Base-by-base conservation (phyloP, 371 early-diverging fungal species). In the Coemansia sp. region DNA sequence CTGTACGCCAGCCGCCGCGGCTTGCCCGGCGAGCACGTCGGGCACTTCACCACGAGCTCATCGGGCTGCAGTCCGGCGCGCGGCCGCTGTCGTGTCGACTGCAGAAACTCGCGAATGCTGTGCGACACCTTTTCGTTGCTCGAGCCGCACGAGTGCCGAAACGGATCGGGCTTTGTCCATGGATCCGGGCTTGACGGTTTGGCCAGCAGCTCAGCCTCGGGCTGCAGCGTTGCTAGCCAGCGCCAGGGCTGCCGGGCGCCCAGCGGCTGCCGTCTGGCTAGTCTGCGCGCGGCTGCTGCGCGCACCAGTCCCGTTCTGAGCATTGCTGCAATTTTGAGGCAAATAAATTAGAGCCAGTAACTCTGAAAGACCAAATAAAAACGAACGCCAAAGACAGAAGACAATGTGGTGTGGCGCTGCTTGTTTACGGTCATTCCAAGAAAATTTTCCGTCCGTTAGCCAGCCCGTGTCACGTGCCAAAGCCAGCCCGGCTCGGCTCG, bases 31-130 rank as follows among this genome's bases (percentile, higher is more conserved):
- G 76, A 76, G 45, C 80, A 80, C 10, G 55, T 59, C 0, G 80
- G 80, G 30, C 80, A 80, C 43, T 80, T 80, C 38, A 79, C 80
- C 9, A 75, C 31, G 4, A 80, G 67, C 63, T 80, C 80, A 63
- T 67, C 73, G 30, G 64, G n/a, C 57, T 80, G 79, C 4, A 80
- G 68, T 1, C 80, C 79, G 1, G 80, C 80, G 4, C 79, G 80
- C 11, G 80, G 73, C 39, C 67, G 58, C 62, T 80, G 80, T 4
- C 75, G 71, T 11, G 75, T 74, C 11, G 65, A 56, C 8, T 14
- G 38, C 31, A 74, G 63, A 30, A 74, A 74, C 32, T 62, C 62
- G 52, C 75, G 71, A 32, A 74, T 74, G 48, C 59, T 65, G 39
- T 59, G 59, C 36, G 49, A 65, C 41, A 69, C 53, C 26, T n/a